A percentile compares a stretch with the other conserved stretches of the same genome.
These are phyloP conservation scores for Dissophora globulifera DNA, from an alignment of 192 early-diverging fungal genomes.

Conservation along the genomic window DNA sequence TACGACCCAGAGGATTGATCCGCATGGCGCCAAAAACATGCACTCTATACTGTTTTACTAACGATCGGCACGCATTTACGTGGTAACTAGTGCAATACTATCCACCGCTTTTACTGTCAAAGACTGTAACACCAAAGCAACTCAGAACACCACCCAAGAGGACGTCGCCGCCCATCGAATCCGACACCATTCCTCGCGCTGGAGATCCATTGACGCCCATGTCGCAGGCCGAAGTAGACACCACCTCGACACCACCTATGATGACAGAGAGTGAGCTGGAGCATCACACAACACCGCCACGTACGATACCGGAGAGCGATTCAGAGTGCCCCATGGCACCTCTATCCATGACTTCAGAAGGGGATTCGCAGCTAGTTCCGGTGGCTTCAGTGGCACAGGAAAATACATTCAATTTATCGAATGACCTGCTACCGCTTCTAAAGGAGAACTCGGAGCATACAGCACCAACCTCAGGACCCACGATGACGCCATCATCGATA, in stretches of 20 bases:
- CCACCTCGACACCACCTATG: not conserved
- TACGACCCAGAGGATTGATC: not conserved
- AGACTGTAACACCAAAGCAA: conserved; percentile 4
- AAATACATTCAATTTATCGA: too few species aligned
- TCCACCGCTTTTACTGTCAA: conserved; percentile 16
- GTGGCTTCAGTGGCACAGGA: too few species aligned
- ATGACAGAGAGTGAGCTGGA: not conserved
- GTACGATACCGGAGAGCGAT: too few species aligned
- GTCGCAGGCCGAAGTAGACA: conserved; percentile 9
- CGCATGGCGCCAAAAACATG: not conserved
- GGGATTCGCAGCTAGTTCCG: too few species aligned
- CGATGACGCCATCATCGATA: too few species aligned
- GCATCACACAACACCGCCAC: too few species aligned
- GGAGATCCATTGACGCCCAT: conserved; percentile 7
- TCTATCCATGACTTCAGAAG: too few species aligned
- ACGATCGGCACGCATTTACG: not conserved
- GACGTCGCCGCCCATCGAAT: conserved; percentile 17
- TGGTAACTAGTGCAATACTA: conserved; percentile 29
- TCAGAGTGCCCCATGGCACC: too few species aligned
- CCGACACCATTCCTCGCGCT: conserved; percentile 26
- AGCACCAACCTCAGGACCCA: too few species aligned
- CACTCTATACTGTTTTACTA: not conserved
- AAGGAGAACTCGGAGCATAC: too few species aligned
- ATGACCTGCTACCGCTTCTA: too few species aligned
- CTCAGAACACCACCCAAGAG: conserved; percentile 8